A percentile compares a stretch with the other conserved stretches of the same genome.
These are phyloP conservation scores for Leonotis leonurus DNA, from an alignment of 257 asterid species.

Conservation along the genomic window DNA sequence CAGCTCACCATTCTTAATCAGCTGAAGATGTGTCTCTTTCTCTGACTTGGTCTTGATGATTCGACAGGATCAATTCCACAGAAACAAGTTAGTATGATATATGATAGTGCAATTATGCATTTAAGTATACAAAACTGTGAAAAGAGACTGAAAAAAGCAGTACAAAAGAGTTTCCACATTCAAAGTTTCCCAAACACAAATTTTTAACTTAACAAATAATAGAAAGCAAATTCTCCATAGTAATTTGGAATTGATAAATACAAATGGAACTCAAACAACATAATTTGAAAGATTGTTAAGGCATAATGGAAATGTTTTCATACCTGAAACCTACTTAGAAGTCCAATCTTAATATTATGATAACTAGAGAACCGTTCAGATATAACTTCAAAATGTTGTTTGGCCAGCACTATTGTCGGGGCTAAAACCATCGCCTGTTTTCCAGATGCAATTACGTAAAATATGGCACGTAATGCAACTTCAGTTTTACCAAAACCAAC, in stretches of 20 bases:
- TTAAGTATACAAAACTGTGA: neutral
- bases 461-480: constrained; percentile 96
- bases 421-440: constrained; percentile 96
- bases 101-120: neutral
- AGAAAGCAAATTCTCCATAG: neutral
- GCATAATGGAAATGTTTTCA: constrained; percentile 9
- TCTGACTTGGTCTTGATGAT: constrained; percentile 73
- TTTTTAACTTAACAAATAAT: neutral
- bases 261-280: constrained; percentile 4
- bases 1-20: constrained; percentile 78
- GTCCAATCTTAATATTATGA: constrained; percentile 61
- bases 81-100: constrained; percentile 16
- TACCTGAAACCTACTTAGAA: constrained; percentile 97
- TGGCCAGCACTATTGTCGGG: constrained; percentile 91
- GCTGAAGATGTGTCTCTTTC: constrained; percentile 64
- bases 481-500: constrained; percentile 99
- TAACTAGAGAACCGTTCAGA: constrained; percentile 76
- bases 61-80: constrained; percentile 24
- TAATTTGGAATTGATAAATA: neutral
- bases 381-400: constrained; percentile 87
- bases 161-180: neutral
- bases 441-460: constrained; percentile 80
- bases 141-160: neutral
- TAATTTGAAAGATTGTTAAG: neutral
- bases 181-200: neutral